Percentiles rank a stretch among this genome's conserved stretches.
Conservation (phyloP, 208 protist genomes). For the Wallacemonas sp. region DNA sequence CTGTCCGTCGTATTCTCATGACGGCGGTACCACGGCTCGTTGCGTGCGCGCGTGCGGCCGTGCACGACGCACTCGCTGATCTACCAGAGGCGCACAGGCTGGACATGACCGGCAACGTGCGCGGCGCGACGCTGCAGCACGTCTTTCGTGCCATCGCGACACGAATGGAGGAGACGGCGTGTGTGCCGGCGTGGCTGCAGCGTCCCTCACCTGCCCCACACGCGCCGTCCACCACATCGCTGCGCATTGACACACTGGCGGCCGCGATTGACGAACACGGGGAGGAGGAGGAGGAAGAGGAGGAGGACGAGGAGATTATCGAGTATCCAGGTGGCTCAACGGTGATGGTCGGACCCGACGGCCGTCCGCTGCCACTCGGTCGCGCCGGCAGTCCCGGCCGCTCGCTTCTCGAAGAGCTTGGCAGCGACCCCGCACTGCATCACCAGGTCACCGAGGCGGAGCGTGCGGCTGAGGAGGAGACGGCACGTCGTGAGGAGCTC, state of each 20-base stretch:
- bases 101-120: conserved; percentile 39
- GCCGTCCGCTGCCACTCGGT: not conserved
- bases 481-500: conserved; percentile 33
- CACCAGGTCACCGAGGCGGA: conserved; percentile 4
- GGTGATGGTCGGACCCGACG: conserved; percentile 26
- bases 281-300: conserved; percentile 9
- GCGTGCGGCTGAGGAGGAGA: conserved; percentile 32
- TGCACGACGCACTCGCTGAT: conserved; percentile 27
- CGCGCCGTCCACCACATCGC: not conserved
- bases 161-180: conserved; percentile 38
- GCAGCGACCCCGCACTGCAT: conserved; percentile 19
- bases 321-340: conserved; percentile 46
- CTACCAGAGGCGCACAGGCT: conserved; percentile 29
- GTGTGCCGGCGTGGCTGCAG: conserved; percentile 39
- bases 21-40: conserved; percentile 43
- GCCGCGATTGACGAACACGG: not conserved
- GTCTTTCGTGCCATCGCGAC: conserved; percentile 36
- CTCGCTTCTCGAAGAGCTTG: conserved; percentile 3
- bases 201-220: not conserved
- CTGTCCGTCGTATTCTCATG: conserved; percentile 39
- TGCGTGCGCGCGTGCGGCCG: conserved; percentile 25
- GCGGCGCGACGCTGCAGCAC: conserved; percentile 24
- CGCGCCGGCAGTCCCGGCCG: not conserved
- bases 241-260: not conserved
- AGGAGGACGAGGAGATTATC: conserved; percentile 37